phyloP scores from a whole-genome alignment of 345 rosid species.

The Populus ilicifolia region DNA sequence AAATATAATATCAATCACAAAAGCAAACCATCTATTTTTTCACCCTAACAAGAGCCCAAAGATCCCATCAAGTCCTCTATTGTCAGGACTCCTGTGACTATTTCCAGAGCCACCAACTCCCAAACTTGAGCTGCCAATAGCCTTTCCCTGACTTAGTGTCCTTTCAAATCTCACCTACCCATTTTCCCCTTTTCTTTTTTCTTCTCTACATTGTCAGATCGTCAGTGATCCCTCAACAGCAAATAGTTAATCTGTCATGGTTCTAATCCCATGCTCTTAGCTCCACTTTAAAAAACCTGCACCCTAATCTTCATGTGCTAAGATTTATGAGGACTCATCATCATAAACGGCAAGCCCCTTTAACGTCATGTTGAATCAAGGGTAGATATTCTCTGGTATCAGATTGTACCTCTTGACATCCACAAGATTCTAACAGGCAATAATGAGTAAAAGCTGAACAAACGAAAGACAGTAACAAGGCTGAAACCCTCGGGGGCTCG shows the following conservation, averaged over 20 bases:
- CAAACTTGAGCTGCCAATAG: not conserved
- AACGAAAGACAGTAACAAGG: not conserved
- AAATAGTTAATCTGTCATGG: not conserved
- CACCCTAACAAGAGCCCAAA: too few species aligned
- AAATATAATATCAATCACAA: too few species aligned
- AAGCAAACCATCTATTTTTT: accelerated
- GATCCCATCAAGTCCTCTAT: not conserved
- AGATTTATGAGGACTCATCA: not conserved
- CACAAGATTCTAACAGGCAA: slow-evolving; percentile 7
- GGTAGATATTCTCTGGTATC: not conserved
- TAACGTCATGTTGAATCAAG: not conserved
- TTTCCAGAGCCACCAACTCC: not conserved
- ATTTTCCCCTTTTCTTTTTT: not conserved
- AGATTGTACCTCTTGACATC: not conserved
- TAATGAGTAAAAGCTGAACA: slow-evolving; percentile 3
- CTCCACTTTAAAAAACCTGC: not conserved
- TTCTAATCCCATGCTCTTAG: slow-evolving; percentile 11
- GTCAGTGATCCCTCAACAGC: slow-evolving; percentile 4
- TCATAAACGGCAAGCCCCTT: not conserved
- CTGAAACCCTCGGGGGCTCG: too few species aligned
- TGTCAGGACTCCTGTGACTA: not conserved
- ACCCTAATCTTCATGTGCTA: not conserved
- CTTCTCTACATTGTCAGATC: not conserved
- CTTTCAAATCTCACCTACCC: not conserved
- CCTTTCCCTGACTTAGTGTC: not conserved